Conservation (phyloP, 768 basidiomycete species). For the Hypsizygus marmoreus region DNA sequence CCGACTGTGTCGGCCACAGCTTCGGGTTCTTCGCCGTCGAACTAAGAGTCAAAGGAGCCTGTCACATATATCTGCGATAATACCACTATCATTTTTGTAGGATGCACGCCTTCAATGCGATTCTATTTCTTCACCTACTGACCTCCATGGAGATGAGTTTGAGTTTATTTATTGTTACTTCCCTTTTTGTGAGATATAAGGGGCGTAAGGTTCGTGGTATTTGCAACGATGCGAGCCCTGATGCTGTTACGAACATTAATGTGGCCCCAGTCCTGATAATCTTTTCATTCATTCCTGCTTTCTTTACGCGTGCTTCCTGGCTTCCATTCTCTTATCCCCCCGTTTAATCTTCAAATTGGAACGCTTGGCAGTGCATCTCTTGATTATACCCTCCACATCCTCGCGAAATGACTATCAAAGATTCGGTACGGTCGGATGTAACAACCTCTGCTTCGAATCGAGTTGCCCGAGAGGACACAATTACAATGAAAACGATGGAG, state of each 20-base stretch:
- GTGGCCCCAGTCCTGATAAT: not conserved
- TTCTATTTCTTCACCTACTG: not conserved
- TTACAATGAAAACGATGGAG: not conserved
- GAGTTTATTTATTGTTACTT: not conserved
- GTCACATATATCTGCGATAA: too few species aligned
- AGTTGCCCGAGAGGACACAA: not conserved
- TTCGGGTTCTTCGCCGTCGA: not conserved
- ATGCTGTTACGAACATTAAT: not conserved
- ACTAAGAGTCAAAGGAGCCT: too few species aligned
- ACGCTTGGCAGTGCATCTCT: too few species aligned
- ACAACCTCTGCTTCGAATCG: slow-evolving; percentile 7
- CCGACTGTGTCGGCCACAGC: slow-evolving; percentile 15
- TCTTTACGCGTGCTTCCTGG: slow-evolving; percentile 7
- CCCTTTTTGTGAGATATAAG: not conserved
- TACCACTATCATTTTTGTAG: not conserved
- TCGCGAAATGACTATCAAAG: slow-evolving; percentile 8
- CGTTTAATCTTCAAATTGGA: too few species aligned
- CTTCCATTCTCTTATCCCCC: slow-evolving; percentile 2
- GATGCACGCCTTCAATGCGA: not conserved
- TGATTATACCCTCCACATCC: too few species aligned
- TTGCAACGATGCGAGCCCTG: not conserved
- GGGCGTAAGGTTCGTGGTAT: too few species aligned
- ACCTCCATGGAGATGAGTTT: not conserved
- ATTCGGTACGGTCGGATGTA: too few species aligned
- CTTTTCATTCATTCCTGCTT: not conserved